Base-by-base conservation (phyloP, 2,329 filamentous ascomycete species). In the Phyllosticta citribraziliensis region DNA sequence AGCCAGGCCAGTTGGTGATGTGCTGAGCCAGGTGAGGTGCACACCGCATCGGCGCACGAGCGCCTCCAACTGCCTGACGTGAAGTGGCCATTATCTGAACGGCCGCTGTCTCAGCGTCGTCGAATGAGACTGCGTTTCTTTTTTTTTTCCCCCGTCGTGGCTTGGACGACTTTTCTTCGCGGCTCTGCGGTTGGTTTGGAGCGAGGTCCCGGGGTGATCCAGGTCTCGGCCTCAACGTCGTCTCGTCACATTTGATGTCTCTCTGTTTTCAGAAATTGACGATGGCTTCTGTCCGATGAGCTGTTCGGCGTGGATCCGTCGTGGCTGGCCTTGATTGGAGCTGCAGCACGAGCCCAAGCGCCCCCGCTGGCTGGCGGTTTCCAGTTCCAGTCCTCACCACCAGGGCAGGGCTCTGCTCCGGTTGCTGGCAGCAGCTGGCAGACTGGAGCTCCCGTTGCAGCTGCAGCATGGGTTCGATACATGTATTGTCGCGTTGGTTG, bases 1-100 rank as follows among this genome's bases (percentile, higher is more conserved):
- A 22, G 22, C 22, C 22, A 22, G 40, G n/a, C 40, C 14, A 19
- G 35, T 40, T 40, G 35, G 30, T 12, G 35, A 40, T 14, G 35
- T 35, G 30, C 8, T 17, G 35, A 5, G 35, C 35, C 35, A 40
- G 35, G 10, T 17, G 3, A 11, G 33, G 6, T 17, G 35, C 58
- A 60, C 58, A 60, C 58, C 53, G 58, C 58, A 60, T 52, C 53
- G 40, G 55, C 58, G 58, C 58, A 60, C 58, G 58, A 60, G 58
- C 58, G 58, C 53, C 20, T 40, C 58, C n/a, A n/a, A n/a, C n/a
- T n/a, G n/a, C n/a, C n/a, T n/a, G n/a, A n/a, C n/a, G n/a, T n/a
- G n/a, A n/a, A n/a, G n/a, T n/a, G n/a, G n/a, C n/a, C n/a, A 30
- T 51, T 35, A 50, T 35, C 40, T 25, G 35, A 14, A 22, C 58